These are phyloP conservation scores for Suhomyces ambrosiae DNA, from an alignment of 1,139 yeast genomes.

Conservation along the genomic window DNA sequence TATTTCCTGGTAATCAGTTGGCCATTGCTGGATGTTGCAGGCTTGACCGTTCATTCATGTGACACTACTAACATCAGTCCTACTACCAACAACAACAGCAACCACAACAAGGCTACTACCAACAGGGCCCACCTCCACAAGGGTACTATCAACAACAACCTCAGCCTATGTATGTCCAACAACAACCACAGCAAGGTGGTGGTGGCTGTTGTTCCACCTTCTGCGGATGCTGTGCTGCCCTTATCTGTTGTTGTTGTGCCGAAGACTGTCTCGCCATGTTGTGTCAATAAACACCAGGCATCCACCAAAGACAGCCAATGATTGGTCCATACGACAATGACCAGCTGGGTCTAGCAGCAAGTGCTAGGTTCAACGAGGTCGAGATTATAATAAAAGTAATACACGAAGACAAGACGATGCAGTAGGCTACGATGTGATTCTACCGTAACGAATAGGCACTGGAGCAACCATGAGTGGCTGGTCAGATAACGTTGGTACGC, in stretches of 20 bases:
- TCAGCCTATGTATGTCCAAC: constrained; percentile 47
- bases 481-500: no score
- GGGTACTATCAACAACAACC: constrained; percentile 35
- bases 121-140: constrained; percentile 36
- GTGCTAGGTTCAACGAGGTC: no score
- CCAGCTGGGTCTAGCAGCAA: no score
- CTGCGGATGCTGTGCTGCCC: constrained; percentile 48
- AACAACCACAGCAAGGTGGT: constrained; percentile 33
- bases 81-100: constrained; percentile 19
- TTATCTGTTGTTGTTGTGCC: constrained; percentile 50
- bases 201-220: constrained; percentile 42
- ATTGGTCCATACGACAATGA: no score
- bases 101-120: constrained; percentile 20
- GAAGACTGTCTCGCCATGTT: constrained; percentile 34
- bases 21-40: background rate
- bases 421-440: no score
- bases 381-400: no score
- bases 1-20: no score
- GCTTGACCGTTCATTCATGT: background rate
- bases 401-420: no score
- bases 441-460: no score
- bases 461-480: no score
- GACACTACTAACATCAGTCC: constrained; percentile 9
- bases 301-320: no score
- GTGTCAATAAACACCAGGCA: constrained; percentile 3